Evolutionary conservation across 129 eudicot species (phyloP), one percentile per base, ranked within the genome.

Genomic region (Ambrosia artemisiifolia): DNA sequence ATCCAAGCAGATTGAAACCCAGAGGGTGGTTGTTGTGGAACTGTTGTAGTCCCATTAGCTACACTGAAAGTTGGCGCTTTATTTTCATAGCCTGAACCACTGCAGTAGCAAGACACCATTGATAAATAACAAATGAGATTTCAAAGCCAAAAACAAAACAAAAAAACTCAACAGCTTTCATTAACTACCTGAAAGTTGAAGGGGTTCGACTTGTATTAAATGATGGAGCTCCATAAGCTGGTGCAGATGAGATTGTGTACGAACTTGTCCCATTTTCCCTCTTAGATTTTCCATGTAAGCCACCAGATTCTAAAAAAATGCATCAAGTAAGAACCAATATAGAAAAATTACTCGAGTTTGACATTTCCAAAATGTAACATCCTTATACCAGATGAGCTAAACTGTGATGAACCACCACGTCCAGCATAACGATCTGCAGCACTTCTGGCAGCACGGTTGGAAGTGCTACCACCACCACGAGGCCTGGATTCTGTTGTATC

Each of bases 231-330:
- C 77, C 86, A 34, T 76, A 71, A 34, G 65, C 32, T 60, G 86
- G 75, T 51, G 85, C 60, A 53, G 83, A 72, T 64, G 91, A 74
- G n/a, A 78, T 82, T 61, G 95, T 33, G 71, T 85, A 75, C 50
- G 85, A 63, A 67, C 59, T 80, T 18, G 90, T 72, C 60, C 98
- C 96, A 55, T 89, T 85, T 62, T 93, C 98, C 87, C 86, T 93
- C 79, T 80, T 87, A 42, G 83, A 48, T 73, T 82, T 93, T 3
- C 84, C 90, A 63, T 82, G 84, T 67, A 75, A 70, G 65, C 81
- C 85, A 78, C 78, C 88, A 73, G 82, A 74, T n/a, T 91, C 97
- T 91, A 47, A 12, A 57, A 10, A 48, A 63, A 72, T n/a, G 48
- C 3, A 28, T 40, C 59, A 4, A n/a, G 47, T 33, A 72, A 24